A percentile compares a stretch with the other conserved stretches of the same genome.
Conservation (phyloP, 441 rosid genomes). For the Pelargonium cotyledonis region DNA sequence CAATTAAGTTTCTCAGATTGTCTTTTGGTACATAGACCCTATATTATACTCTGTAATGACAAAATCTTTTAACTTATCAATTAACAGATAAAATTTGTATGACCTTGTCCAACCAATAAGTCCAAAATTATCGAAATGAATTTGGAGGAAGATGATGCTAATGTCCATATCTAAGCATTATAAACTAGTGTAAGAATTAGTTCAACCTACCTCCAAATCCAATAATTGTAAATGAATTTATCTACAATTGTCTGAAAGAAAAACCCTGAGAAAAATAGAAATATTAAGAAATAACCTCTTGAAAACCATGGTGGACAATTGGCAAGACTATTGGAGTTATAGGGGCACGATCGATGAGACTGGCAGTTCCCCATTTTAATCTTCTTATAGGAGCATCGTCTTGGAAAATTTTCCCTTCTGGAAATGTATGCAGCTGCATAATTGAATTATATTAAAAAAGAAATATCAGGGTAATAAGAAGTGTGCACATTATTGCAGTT, state of each 20-base stretch:
- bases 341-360: constrained; percentile 73
- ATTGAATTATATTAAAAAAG: not conserved
- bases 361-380: constrained; percentile 96
- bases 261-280: not conserved
- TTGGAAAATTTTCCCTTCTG: constrained; percentile 86
- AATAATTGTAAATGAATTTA: not conserved
- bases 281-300: constrained; percentile 44
- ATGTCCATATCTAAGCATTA: too few species aligned
- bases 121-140: too few species aligned
- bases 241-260: not conserved
- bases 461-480: constrained; percentile 15
- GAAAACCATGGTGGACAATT: constrained; percentile 63
- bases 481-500: not conserved
- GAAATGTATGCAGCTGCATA: constrained; percentile 79
- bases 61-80: too few species aligned
- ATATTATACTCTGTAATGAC: too few species aligned
- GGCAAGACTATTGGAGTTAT: constrained; percentile 76
- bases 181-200: too few species aligned
- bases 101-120: too few species aligned
- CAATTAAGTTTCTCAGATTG: not conserved
- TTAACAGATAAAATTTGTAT: too few species aligned
- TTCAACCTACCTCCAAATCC: not conserved
- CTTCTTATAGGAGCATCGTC: constrained; percentile 64
- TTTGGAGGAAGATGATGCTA: too few species aligned
- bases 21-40: too few species aligned